These are phyloP conservation scores for Flaveria ramosissima DNA, from an alignment of 129 eudicot genomes.

Conservation along the genomic window DNA sequence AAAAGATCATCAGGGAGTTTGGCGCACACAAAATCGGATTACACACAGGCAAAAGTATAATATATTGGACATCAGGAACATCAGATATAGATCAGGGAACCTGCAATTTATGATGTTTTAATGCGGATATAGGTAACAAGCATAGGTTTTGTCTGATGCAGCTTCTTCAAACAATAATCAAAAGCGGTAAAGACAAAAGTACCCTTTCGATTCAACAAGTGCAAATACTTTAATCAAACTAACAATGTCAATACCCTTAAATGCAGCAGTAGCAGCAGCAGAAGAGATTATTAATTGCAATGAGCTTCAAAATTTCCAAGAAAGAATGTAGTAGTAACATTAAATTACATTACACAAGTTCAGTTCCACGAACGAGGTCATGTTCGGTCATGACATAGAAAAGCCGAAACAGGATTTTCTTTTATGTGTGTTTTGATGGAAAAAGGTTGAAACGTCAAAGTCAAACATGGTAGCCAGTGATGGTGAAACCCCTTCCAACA, in stretches of 20 bases:
- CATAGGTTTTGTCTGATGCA: background rate
- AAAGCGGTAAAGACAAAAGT: background rate
- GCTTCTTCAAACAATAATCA: background rate
- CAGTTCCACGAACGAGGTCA: background rate
- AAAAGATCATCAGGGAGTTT: background rate
- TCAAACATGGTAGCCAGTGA: constrained; percentile 73
- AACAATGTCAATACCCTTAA: constrained; percentile 28
- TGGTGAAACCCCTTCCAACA: constrained; percentile 73
- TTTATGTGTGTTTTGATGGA: constrained; percentile 22
- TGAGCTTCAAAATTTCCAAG: constrained; percentile 41
- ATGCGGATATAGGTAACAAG: background rate
- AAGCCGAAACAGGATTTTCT: constrained; percentile 34
- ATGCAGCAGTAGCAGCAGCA: background rate
- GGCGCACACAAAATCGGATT: background rate
- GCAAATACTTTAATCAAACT: background rate
- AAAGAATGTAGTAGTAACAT: constrained; percentile 32
- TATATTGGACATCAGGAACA: background rate
- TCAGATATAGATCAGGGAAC: background rate
- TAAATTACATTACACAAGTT: constrained; percentile 32
- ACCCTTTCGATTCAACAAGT: background rate
- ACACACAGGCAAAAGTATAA: background rate
- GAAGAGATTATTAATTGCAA: constrained; percentile 41
- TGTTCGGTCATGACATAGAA: constrained; percentile 27
- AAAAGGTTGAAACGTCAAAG: constrained; percentile 6
- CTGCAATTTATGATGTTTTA: background rate